A percentile compares a stretch with the other conserved stretches of the same genome.
Conservation (phyloP, 495 filamentous ascomycete species). For the Lophium mytilinum region DNA sequence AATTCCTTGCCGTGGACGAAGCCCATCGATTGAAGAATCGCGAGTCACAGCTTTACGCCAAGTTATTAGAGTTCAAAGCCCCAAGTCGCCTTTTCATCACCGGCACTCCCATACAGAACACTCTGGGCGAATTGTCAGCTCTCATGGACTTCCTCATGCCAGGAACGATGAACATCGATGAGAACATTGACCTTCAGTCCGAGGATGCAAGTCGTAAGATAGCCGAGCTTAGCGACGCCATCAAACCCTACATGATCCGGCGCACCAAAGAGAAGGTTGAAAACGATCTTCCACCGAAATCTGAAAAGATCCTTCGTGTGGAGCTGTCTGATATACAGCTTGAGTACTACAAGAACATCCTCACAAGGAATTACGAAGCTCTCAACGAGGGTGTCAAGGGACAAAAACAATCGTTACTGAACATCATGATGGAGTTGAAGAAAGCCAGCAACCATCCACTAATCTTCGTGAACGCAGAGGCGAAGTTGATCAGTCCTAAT, state of each 20-base stretch:
- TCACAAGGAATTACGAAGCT: constrained; percentile 92
- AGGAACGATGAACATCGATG: constrained; percentile 75
- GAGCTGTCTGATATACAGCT: constrained; percentile 92
- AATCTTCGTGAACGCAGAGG: constrained; percentile 91
- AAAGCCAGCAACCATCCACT: constrained; percentile 98
- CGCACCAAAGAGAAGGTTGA: constrained; percentile 96
- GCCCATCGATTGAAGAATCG: constrained; percentile 95
- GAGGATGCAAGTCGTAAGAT: constrained; percentile 62
- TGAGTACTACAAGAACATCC: constrained; percentile 97
- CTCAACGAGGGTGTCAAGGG: constrained; percentile 82
- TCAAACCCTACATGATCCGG: constrained; percentile 88
- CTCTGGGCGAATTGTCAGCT: constrained; percentile 80
- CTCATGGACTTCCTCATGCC: constrained; percentile 95
- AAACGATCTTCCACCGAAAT: constrained; percentile 90
- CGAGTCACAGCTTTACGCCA: constrained; percentile 82
- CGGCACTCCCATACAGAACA: constrained; percentile 96
- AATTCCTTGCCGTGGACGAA: constrained; percentile 92
- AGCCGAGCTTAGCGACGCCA: constrained; percentile 61
- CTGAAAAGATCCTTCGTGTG: constrained; percentile 96
- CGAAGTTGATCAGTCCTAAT: constrained; percentile 69
- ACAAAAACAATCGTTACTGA: constrained; percentile 87
- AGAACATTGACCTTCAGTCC: constrained; percentile 72
- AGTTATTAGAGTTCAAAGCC: constrained; percentile 73
- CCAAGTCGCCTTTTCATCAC: constrained; percentile 88
- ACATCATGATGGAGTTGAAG: constrained; percentile 99